Base-by-base conservation (phyloP, 2,329 filamentous ascomycete genomes). In the Calonectria hawksworthii region DNA sequence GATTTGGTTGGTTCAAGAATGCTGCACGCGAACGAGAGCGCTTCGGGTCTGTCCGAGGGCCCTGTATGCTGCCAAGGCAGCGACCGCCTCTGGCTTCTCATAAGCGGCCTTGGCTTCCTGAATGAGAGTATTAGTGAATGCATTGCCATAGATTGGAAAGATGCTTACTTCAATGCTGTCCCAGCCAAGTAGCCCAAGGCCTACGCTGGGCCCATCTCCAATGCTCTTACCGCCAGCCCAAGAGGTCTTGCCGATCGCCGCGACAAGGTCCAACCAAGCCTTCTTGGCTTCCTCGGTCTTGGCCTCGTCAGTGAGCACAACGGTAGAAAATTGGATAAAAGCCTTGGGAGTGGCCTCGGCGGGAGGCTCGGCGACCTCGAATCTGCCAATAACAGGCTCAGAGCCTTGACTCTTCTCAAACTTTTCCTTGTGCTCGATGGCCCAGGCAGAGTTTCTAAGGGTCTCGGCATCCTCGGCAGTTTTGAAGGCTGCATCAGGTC, bases 101-200 rank as follows among this genome's bases (percentile, higher is more conserved):
- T 68, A 75, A 16, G 74, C 74, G 0, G 26, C 66, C 14, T 36
- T 67, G 14, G 38, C 61, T 26, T 75, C 74, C 74, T 75, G 44
- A 10, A 28, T 6, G 7, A n/a, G 4, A 32, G 30, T 26, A 73
- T 44, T 38, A 30, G 21, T 50, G 38, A 50, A 41, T 38, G 34
- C 6, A n/a, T 34, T 5, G n/a, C 26, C 2, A 16, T 26, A 28
- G 7, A 32, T 32, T 8, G 30, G 26, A 9, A 36, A n/a, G 23
- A 13, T 3, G 10, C 63, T 4, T 65, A 74, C 74, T 41, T 74
- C 70, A 4, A 75, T 30, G 23, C 61, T 75, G 3, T 75, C 67
- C 74, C 74, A 75, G 26, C 61, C 74, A 28, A 75, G 8, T 5
- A 75, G 26, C 0, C 23, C 74, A 2, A 75, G 13, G 2, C 74